Evolutionary conservation across 176 grass and related monocot species (phyloP), one percentile per base, ranked within the genome.

Genomic region (Juncus inflexus): DNA sequence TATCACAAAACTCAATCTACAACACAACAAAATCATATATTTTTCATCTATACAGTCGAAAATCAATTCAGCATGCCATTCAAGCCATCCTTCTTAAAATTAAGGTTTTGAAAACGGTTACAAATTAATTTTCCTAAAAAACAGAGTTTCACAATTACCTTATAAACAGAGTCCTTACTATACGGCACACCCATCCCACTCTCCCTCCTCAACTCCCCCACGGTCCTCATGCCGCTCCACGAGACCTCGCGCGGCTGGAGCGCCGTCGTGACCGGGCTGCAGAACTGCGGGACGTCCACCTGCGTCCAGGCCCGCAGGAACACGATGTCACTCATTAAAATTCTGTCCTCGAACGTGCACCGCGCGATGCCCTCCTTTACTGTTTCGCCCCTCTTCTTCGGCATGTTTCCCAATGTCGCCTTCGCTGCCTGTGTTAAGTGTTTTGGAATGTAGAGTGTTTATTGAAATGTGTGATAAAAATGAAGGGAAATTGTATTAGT

Each of bases 251-350:
- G 83, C 59, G 88, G 94, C 75, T 89, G 82, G 55, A 97, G 82
- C 72, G 85, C 73, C 49, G 85, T 95, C 5, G 85, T 76, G 28
- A 95, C 82, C 81, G 81, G 81, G 56, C 89, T 86, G 79, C 75
- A 86, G 65, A 63, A 73, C 66, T 73, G 82, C 52, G 88, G 88
- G 66, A 97, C 74, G 40, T 92, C 94, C 28, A 97, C 88, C 47
- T 81, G 86, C 42, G 84, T 82, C 94, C 94, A 97, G 56, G 88
- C 87, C 50, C 88, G 94, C 72, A 97, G 63, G 85, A 91, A 91
- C 15, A 97, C 83, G n/a, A 97, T 89, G 70, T 99, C 94, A 35
- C 88, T 99, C 94, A 99, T 99, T 63, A 99, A 81, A 74, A 99
- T 89, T 74, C 69, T 91, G 63, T 99, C 88, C 79, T 99, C 94